Percentiles rank a stretch among this genome's conserved stretches.
Conservation (phyloP, 2,329 filamentous ascomycete species). For the Juglanconis oblonga region DNA sequence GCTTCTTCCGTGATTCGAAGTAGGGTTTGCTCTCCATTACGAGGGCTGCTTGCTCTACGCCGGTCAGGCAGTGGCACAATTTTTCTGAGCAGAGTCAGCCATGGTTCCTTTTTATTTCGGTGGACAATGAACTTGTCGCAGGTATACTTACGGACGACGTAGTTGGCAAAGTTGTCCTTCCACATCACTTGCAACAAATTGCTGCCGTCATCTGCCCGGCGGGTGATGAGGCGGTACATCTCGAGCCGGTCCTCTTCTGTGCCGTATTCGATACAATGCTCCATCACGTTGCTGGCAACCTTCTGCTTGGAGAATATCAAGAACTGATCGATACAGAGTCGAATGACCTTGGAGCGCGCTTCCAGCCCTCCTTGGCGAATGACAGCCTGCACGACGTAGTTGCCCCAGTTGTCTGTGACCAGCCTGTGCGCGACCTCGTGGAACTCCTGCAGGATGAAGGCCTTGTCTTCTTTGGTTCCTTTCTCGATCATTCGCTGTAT, state of each 20-base stretch:
- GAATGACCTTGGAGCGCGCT: constrained; percentile 71
- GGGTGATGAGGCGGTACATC: constrained; percentile 64
- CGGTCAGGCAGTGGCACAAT: constrained; percentile 63
- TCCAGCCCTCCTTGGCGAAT: constrained; percentile 73
- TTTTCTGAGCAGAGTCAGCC: constrained; percentile 61
- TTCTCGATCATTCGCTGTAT: constrained; percentile 89
- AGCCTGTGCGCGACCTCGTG: constrained; percentile 68
- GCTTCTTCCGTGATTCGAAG: constrained; percentile 60
- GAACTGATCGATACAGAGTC: constrained; percentile 68
- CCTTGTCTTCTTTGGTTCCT: constrained; percentile 69
- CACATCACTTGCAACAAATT: constrained; percentile 74
- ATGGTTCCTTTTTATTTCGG: too few relatives aligned
- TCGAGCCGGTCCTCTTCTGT: constrained; percentile 64
- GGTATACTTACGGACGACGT: constrained; percentile 78
- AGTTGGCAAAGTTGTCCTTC: constrained; percentile 91
- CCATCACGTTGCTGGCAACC: constrained; percentile 94
- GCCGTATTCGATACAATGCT: constrained; percentile 80
- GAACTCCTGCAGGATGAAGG: constrained; percentile 73
- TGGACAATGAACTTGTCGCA: background rate
- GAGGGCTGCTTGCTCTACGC: constrained; percentile 56
- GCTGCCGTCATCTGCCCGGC: constrained; percentile 59
- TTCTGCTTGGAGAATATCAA: constrained; percentile 87
- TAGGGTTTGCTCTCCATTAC: constrained; percentile 62
- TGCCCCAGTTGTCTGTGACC: constrained; percentile 86
- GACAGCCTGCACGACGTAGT: constrained; percentile 94